Evolutionary conservation across 2,329 filamentous ascomycete genomes (phyloP), one percentile per base, ranked within the genome.

Genomic region (Phialophora tarda): DNA sequence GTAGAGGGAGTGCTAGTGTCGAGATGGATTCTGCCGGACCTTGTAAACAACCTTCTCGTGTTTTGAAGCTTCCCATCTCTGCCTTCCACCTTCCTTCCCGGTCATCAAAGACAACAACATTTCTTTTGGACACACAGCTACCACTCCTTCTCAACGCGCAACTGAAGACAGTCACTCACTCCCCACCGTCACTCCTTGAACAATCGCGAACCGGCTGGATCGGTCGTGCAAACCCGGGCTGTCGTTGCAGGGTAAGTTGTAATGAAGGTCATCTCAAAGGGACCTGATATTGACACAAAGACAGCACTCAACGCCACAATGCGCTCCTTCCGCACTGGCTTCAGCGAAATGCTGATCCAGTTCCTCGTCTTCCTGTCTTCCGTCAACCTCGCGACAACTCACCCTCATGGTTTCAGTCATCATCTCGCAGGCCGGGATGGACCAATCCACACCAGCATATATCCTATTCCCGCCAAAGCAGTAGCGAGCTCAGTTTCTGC

Each of bases 321-420:
- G 69, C 44, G 24, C 17, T 51, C 34, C 41, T 59, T 59, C 34
- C 57, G 17, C 30, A 53, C 57, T 51, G 21, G 50, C 3, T 56
- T 62, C 66, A 62, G 68, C 70, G 63, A 65, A 44, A 63, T 68
- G 68, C 63, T 68, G 54, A 50, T 68, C 48, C 60, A 28, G 41
- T 48, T 53, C 59, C 60, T 60, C 38, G 26, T 63, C 24, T 56
- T 50, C 44, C 32, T 59, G 38, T 34, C 17, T 3, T n/a, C 34
- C 30, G 30, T 59, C 10, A 58, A 12, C 12, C 44, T 60, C 12
- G 38, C 57, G 21, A 23, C 62, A 26, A 30, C 47, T 44, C 47
- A 60, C 32, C 62, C 63, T 63, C 63, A 64, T 51, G 24, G 34
- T 12, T 26, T 41, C 48, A 24, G 63, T 41, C 54, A 17, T 30